These are phyloP conservation scores for Ettlia oleoabundans DNA, from an alignment of 139 green algal genomes.

Conservation along the genomic window DNA sequence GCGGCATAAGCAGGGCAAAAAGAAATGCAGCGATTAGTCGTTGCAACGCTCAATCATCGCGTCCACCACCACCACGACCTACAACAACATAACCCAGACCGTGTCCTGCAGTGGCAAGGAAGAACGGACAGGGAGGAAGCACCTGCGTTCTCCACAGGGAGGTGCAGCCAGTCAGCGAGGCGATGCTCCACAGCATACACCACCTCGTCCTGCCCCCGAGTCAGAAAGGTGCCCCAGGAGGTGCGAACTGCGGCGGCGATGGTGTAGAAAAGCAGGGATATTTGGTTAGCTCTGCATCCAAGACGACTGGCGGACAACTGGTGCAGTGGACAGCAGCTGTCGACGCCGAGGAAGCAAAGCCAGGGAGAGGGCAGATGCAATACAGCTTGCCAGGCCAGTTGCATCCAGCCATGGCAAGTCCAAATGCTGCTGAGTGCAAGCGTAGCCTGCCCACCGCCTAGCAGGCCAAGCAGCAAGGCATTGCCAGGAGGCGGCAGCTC, in stretches of 20 bases:
- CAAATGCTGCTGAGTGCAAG: neutral
- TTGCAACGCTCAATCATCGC: too few species aligned
- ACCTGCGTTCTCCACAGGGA: constrained; percentile 51
- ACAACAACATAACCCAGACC: neutral
- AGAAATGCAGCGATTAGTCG: too few species aligned
- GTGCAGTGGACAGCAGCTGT: neutral
- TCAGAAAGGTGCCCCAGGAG: constrained; percentile 63
- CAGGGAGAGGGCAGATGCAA: neutral
- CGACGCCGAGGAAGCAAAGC: neutral
- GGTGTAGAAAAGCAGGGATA: neutral
- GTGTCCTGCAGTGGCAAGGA: neutral
- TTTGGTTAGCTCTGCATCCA: neutral
- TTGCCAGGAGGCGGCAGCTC: neutral
- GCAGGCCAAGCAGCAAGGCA: too few species aligned
- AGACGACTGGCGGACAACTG: neutral
- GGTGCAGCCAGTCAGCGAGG: constrained; percentile 72
- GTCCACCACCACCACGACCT: neutral
- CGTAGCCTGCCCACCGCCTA: neutral
- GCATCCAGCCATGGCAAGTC: neutral
- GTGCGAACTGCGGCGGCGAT: constrained; percentile 56
- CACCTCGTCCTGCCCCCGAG: constrained; percentile 54
- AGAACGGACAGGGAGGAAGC: neutral
- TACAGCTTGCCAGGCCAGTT: neutral
- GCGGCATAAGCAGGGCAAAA: too few species aligned
- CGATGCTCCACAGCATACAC: constrained; percentile 66